Conservation (phyloP, 768 basidiomycete genomes). For the Phanerodontia chrysosporium region DNA sequence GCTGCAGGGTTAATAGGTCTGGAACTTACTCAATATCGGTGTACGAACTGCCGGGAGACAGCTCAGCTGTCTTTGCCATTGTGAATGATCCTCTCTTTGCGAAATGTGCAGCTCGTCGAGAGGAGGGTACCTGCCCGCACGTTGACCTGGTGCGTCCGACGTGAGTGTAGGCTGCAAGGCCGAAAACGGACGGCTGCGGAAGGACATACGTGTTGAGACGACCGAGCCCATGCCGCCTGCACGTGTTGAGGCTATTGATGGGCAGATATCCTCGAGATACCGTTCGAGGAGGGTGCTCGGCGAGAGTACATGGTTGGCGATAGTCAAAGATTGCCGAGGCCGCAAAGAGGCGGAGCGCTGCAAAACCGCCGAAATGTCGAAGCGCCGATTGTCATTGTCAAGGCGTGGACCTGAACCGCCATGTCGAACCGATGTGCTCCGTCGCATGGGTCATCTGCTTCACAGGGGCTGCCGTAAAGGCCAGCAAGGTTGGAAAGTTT, state of each 20-base stretch:
- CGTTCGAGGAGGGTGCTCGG: background rate
- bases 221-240: background rate
- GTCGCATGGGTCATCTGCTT: background rate
- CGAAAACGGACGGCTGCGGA: background rate
- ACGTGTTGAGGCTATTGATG: slow-evolving; percentile 6
- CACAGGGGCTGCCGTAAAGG: background rate
- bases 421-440: background rate
- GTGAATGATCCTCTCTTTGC: too few relatives aligned
- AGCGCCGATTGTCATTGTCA: background rate
- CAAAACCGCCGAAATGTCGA: background rate
- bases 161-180: background rate
- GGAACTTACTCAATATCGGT: background rate
- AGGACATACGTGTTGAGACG: background rate
- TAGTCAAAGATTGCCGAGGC: slow-evolving; percentile 10
- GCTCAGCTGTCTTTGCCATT: slow-evolving; percentile 4
- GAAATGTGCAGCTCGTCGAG: background rate
- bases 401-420: slow-evolving; percentile 3
- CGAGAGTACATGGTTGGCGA: background rate
- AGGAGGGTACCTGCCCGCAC: slow-evolving; percentile 12
- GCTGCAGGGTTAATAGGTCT: background rate
- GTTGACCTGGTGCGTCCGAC: slow-evolving; percentile 2
- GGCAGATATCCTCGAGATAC: background rate
- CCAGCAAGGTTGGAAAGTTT: background rate
- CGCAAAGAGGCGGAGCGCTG: slow-evolving; percentile 5
- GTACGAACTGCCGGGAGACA: background rate